Evolutionary conservation across 106 monocot species (phyloP).

Genomic region (Platanthera zijinensis): DNA sequence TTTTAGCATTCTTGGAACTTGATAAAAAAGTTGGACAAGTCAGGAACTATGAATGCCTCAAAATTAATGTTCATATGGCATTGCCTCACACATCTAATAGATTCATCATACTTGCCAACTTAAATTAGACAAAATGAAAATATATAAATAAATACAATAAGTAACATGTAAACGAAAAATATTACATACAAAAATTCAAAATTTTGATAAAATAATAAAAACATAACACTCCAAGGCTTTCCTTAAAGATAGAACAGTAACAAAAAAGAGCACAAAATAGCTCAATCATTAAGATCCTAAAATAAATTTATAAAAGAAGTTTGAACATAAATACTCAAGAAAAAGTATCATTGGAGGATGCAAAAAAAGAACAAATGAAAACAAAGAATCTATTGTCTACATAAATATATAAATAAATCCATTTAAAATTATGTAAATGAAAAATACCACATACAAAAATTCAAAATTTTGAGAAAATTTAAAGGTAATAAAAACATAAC

Average conservation of each 20-base stretch:
- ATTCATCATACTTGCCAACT: background rate
- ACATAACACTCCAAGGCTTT: background rate
- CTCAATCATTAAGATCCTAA: too few relatives aligned
- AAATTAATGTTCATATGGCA: background rate
- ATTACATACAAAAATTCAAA: background rate
- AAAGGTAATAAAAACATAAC: background rate
- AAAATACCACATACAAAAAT: background rate
- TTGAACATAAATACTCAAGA: too few relatives aligned
- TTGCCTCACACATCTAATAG: conserved; percentile 5
- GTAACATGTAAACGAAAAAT: too few relatives aligned
- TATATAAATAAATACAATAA: background rate
- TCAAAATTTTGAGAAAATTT: background rate
- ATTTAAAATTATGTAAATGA: background rate
- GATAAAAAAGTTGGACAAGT: background rate
- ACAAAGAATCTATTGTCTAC: too few relatives aligned
- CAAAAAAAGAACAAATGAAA: too few relatives aligned
- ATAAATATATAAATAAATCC: background rate
- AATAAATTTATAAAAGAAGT: too few relatives aligned
- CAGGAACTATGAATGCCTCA: conserved; percentile 1
- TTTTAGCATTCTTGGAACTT: too few relatives aligned
- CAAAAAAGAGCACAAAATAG: too few relatives aligned
- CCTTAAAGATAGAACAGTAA: too few relatives aligned
- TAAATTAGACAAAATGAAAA: background rate
- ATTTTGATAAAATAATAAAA: background rate
- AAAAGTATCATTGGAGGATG: too few relatives aligned